Evolutionary conservation across 306 rosid species (phyloP), one percentile per base, ranked within the genome.

Genomic region (Begonia masoniana): DNA sequence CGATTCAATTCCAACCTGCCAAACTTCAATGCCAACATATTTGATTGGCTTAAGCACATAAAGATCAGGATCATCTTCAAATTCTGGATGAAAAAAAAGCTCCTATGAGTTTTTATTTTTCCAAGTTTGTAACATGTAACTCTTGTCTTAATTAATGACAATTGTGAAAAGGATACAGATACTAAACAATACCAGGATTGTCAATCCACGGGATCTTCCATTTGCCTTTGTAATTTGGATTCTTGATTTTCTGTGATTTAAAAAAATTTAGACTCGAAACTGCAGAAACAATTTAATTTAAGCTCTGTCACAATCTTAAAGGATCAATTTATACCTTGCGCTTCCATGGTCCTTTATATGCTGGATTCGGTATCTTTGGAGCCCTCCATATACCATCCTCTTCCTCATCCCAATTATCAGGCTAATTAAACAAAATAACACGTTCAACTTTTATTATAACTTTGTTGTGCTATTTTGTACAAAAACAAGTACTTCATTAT

Each of bases 271-370:
- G 57, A 58, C 48, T 36, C 10, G 51, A 31, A 43, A 13, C 54
- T 13, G 21, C 13, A 1, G 21, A 50, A n/a, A 50, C 3, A 21
- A 7, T n/a, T 15, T 17, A 21, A 7, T n/a, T 15, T 17, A 50
- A 58, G 60, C 31, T 39, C 41, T 5, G 35, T 51, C 41, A 39
- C 15, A 2, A 45, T 45, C 14, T 45, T 45, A 45, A n/a, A 45
- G 49, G 39, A 11, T 10, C 49, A 45, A 68, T 31, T 31, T 31
- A 31, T 62, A 88, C 99, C 96, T 83, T 91, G 51, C 76, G 86
- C 62, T 78, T 85, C 97, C 96, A 85, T 15, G 97, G 91, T 73
- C 97, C 97, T 76, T 66, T 91, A 69, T 85, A 85, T 58, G 94
- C 92, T 26, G 97, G 92, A 66, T 91, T 91, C 52, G 95, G 96